These are phyloP conservation scores for Aureoboletus auriporus DNA, from an alignment of 768 basidiomycete genomes.

Conservation along the genomic window DNA sequence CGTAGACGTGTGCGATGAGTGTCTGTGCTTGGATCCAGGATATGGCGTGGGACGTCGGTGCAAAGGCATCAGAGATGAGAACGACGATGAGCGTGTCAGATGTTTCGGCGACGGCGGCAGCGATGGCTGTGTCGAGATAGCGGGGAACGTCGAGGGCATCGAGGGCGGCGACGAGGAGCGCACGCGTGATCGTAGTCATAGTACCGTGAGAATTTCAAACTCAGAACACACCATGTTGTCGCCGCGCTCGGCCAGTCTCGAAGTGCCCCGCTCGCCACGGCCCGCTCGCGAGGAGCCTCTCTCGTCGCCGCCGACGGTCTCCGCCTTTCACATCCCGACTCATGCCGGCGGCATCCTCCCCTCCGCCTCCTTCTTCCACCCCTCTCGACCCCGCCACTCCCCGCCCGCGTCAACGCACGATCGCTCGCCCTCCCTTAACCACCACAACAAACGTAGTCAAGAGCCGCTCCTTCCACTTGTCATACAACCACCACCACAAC, in stretches of 20 bases:
- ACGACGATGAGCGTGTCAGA: constrained; percentile 54
- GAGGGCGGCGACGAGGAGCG: constrained; percentile 53
- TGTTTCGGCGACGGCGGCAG: constrained; percentile 42
- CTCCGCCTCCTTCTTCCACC: constrained; percentile 74
- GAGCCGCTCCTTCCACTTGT: constrained; percentile 62
- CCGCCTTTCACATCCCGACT: constrained; percentile 52
- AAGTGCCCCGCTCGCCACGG: constrained; percentile 7
- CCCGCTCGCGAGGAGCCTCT: constrained; percentile 16
- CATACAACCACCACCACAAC: background rate
- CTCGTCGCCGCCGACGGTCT: constrained; percentile 26
- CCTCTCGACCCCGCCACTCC: constrained; percentile 55
- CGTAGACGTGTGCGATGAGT: constrained; percentile 80
- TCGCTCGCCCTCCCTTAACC: constrained; percentile 25
- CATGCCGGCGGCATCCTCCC: constrained; percentile 76
- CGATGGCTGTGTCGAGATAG: constrained; percentile 53
- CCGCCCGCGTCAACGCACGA: constrained; percentile 34
- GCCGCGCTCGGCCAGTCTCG: constrained; percentile 13
- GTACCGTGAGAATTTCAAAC: no score
- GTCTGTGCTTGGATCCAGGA: constrained; percentile 69
- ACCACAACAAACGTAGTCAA: constrained; percentile 59
- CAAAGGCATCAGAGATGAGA: constrained; percentile 62
- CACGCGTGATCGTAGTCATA: constrained; percentile 3
- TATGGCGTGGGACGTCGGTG: constrained; percentile 35
- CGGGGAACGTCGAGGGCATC: constrained; percentile 47
- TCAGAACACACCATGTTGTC: background rate